A percentile compares a stretch with the other conserved stretches of the same genome.
Evolutionary conservation across 345 rosid species (phyloP).

Genomic region (Brassica nigra): DNA sequence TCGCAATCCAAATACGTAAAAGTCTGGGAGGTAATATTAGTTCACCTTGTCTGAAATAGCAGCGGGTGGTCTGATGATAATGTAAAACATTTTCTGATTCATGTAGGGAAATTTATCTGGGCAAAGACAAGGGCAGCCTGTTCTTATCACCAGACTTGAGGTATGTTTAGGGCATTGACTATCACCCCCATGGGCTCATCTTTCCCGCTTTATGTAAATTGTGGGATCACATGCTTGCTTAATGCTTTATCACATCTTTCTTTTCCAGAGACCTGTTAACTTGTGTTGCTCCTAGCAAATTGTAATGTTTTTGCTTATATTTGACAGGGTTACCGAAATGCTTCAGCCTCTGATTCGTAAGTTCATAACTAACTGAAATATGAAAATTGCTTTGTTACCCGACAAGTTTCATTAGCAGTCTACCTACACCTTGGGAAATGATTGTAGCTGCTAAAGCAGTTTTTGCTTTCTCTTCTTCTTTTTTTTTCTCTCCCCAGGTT

Average conservation of each 20-base stretch:
- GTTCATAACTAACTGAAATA: conserved; percentile 35
- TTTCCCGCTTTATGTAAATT: not conserved
- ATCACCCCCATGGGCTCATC: not conserved
- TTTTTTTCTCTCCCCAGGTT: conserved; percentile 57
- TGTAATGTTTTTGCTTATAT: conserved; percentile 30
- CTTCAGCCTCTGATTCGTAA: conserved; percentile 91
- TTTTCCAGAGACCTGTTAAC: not conserved
- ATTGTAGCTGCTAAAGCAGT: conserved; percentile 14
- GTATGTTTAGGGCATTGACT: conserved; percentile 47
- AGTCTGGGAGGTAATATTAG: conserved; percentile 89
- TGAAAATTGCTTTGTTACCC: conserved; percentile 3
- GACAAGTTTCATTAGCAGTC: conserved; percentile 2
- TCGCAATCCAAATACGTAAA: conserved; percentile 83
- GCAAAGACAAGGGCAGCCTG: conserved; percentile 97
- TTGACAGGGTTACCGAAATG: conserved; percentile 88
- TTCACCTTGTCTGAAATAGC: not conserved
- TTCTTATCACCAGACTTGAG: conserved; percentile 92
- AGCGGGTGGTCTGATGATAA: not conserved
- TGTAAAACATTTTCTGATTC: conserved; percentile 17
- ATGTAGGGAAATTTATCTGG: conserved; percentile 91
- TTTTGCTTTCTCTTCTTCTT: not conserved
- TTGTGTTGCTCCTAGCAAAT: conserved; percentile 12
- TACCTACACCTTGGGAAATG: not conserved
- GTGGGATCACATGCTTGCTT: not conserved
- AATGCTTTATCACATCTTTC: not conserved